These are phyloP conservation scores for Corchorus olitorius DNA, from an alignment of 345 rosid species.

Conservation along the genomic window DNA sequence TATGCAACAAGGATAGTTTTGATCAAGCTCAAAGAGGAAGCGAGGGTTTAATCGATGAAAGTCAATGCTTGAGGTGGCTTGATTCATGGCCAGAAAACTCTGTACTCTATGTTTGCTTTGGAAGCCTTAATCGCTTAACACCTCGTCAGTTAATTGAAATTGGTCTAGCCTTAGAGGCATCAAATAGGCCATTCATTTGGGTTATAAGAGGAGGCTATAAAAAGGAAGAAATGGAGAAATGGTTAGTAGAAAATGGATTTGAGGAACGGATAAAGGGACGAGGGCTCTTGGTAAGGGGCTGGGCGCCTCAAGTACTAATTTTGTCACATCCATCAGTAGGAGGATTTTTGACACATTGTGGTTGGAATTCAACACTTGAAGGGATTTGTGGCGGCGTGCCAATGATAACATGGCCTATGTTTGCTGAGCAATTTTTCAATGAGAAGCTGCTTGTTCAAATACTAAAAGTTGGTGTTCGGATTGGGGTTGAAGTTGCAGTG, in stretches of 20 bases:
- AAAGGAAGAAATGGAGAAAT: slow-evolving; percentile 28
- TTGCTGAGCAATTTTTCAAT: slow-evolving; percentile 62
- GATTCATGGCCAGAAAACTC: slow-evolving; percentile 31
- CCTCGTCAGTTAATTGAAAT: slow-evolving; percentile 40
- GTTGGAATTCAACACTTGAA: slow-evolving; percentile 70
- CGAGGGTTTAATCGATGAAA: slow-evolving; percentile 28
- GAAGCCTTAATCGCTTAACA: slow-evolving; percentile 40
- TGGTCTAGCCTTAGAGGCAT: slow-evolving; percentile 47
- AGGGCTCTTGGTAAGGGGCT: slow-evolving; percentile 52
- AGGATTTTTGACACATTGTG: slow-evolving; percentile 68
- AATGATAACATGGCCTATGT: slow-evolving; percentile 63
- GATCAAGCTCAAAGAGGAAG: slow-evolving; percentile 32
- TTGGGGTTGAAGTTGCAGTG: slow-evolving; percentile 40
- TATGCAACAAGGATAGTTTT: background rate
- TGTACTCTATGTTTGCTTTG: slow-evolving; percentile 50
- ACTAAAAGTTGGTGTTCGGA: slow-evolving; percentile 45
- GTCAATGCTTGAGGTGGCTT: slow-evolving; percentile 39
- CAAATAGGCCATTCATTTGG: slow-evolving; percentile 52
- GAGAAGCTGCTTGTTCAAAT: slow-evolving; percentile 55
- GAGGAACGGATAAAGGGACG: slow-evolving; percentile 34
- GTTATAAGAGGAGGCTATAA: slow-evolving; percentile 43
- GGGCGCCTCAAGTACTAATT: slow-evolving; percentile 65
- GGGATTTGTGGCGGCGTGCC: slow-evolving; percentile 49
- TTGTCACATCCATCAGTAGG: slow-evolving; percentile 52
- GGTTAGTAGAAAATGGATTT: slow-evolving; percentile 29